Evolutionary conservation across 2,329 filamentous ascomycete species (phyloP).

Genomic region (Zymoseptoria ardabiliae): DNA sequence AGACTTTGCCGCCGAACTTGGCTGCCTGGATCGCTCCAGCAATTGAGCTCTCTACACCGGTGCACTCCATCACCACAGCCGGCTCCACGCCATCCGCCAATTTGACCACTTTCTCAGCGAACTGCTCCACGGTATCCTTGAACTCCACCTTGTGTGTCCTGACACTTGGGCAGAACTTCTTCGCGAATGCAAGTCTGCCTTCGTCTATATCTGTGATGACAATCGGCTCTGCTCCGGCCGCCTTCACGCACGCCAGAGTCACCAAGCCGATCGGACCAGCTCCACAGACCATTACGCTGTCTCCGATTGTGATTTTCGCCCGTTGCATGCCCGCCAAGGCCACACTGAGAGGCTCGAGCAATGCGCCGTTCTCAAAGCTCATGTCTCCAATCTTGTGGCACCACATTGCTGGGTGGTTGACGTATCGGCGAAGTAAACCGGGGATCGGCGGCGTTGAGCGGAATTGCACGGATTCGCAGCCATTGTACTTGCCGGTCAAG

Average conservation of each 20-base stretch:
- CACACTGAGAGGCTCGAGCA: constrained; percentile 85
- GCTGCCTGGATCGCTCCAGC: constrained; percentile 77
- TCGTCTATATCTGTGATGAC: constrained; percentile 94
- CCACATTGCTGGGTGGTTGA: constrained; percentile 90
- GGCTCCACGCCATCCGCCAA: constrained; percentile 75
- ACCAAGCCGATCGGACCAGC: constrained; percentile 92
- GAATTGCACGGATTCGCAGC: constrained; percentile 79
- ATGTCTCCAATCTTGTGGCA: constrained; percentile 94
- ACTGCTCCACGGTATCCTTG: constrained; percentile 57
- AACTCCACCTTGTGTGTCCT: constrained; percentile 72
- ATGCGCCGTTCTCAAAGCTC: constrained; percentile 82
- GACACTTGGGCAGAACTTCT: constrained; percentile 70
- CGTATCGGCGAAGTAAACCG: constrained; percentile 81
- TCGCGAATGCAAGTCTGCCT: constrained; percentile 75
- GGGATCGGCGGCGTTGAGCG: constrained; percentile 84
- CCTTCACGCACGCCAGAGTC: constrained; percentile 73
- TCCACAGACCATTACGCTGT: constrained; percentile 82
- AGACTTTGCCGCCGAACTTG: constrained; percentile 95
- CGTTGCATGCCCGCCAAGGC: constrained; percentile 82
- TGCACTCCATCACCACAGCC: constrained; percentile 80
- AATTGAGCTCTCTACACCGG: constrained; percentile 86
- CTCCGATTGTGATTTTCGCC: constrained; percentile 71
- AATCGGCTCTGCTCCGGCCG: constrained; percentile 82
- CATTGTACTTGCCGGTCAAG: constrained; percentile 89
- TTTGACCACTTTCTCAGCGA: constrained; percentile 60